Evolutionary conservation across 2,329 filamentous ascomycete genomes (phyloP).

Genomic region (Diplodia mutila): DNA sequence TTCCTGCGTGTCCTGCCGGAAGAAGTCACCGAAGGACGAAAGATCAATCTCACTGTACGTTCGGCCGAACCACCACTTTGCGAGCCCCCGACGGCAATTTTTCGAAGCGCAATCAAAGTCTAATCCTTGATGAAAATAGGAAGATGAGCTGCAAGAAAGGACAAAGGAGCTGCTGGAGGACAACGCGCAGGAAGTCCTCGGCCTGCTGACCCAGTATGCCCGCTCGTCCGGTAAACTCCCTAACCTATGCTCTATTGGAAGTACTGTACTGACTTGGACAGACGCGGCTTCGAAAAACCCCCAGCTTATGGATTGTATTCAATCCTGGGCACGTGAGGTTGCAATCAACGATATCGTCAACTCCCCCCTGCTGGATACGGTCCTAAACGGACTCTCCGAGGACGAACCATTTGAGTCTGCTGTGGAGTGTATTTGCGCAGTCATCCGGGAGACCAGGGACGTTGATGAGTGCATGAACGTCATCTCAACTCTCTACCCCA

Average conservation of each 20-base stretch:
- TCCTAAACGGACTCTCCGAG: conserved; percentile 75
- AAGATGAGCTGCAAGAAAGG: conserved; percentile 88
- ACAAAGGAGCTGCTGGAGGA: conserved; percentile 88
- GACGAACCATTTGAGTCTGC: conserved; percentile 83
- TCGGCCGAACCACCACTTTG: conserved; percentile 57
- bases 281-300: conserved; percentile 81
- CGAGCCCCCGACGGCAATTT: conserved; percentile 42
- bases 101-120: conserved; percentile 43
- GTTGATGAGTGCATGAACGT: conserved; percentile 85
- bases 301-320: conserved; percentile 90
- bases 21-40: conserved; percentile 98
- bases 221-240: conserved; percentile 78
- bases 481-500: conserved; percentile 82
- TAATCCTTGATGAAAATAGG: conserved; percentile 62
- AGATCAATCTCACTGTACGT: conserved; percentile 99
- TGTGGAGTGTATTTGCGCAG: conserved; percentile 88
- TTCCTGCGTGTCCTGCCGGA: conserved; percentile 96
- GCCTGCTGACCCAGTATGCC: conserved; percentile 85
- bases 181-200: conserved; percentile 85
- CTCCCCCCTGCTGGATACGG: conserved; percentile 79
- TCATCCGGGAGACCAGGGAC: conserved; percentile 89
- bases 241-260: neutral
- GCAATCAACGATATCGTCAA: conserved; percentile 80
- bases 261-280: conserved; percentile 40
- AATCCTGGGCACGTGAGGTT: conserved; percentile 94